Conservation (phyloP, 2,329 filamentous ascomycete species). For the Reticulascus tulasneorum region DNA sequence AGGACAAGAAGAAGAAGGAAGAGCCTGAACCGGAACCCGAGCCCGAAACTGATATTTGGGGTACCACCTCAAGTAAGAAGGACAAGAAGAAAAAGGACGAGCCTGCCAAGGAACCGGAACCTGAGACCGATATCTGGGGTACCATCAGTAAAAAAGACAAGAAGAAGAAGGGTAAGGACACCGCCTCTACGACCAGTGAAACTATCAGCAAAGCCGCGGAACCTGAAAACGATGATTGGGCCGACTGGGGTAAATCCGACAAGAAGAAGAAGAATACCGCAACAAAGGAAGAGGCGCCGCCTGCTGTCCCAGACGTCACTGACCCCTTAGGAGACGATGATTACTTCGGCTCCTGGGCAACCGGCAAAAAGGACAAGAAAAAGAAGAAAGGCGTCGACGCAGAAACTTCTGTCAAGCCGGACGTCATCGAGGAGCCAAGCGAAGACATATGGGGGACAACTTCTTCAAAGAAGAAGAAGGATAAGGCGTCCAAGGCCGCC, state of each 20-base stretch:
- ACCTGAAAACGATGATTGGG: conserved; percentile 14
- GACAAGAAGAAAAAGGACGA: conserved; percentile 16
- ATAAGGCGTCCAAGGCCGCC: conserved; percentile 44
- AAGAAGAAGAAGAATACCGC: conserved; percentile 44
- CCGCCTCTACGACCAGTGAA: conserved; percentile 19
- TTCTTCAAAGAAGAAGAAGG: conserved; percentile 45
- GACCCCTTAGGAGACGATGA: conserved; percentile 39
- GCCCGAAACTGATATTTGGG: conserved; percentile 10
- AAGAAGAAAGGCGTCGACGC: conserved; percentile 17
- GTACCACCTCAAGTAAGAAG: conserved; percentile 3
- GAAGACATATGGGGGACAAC: conserved; percentile 35
- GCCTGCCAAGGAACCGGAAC: conserved; percentile 7
- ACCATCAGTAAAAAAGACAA: conserved; percentile 18
- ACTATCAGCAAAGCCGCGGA: conserved; percentile 5
- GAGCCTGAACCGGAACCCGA: conserved; percentile 3
- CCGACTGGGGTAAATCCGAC: conserved; percentile 29
- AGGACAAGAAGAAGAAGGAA: conserved; percentile 40
- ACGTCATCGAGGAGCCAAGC: conserved; percentile 39
- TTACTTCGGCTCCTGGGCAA: conserved; percentile 55
- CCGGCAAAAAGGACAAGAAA: conserved; percentile 45
- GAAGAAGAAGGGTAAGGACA: conserved; percentile 25
- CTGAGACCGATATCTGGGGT: conserved; percentile 13
- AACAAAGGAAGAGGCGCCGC: conserved; percentile 20
- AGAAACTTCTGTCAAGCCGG: conserved; percentile 25
- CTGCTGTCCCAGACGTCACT: conserved; percentile 23